Conservation (phyloP, 345 rosid genomes). For the Geranium brycei region DNA sequence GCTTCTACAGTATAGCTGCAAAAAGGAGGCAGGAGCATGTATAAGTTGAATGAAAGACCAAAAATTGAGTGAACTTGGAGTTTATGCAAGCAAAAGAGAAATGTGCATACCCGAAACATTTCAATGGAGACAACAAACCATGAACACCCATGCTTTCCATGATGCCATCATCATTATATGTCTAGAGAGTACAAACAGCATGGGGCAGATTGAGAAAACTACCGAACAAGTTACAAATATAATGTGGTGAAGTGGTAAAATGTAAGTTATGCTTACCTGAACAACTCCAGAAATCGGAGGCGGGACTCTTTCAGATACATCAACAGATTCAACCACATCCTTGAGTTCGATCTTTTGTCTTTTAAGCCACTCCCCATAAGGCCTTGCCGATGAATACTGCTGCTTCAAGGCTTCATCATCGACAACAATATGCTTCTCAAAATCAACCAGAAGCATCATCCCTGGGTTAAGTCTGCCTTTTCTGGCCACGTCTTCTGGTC, state of each 20-base stretch:
- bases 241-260: slow-evolving; percentile 1
- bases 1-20: slow-evolving; percentile 94
- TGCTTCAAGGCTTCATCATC: slow-evolving; percentile 94
- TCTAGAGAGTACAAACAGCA: slow-evolving; percentile 25
- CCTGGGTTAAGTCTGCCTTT: slow-evolving; percentile 99
- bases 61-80: neutral
- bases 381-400: slow-evolving; percentile 78
- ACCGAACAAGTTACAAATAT: neutral
- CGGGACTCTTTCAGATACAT: slow-evolving; percentile 39
- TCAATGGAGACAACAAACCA: slow-evolving; percentile 78
- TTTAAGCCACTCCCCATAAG: slow-evolving; percentile 86
- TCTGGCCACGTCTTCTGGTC: slow-evolving; percentile 83
- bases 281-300: slow-evolving; percentile 62
- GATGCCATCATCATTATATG: slow-evolving; percentile 56
- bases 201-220: slow-evolving; percentile 1
- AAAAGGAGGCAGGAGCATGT: slow-evolving; percentile 4
- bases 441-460: slow-evolving; percentile 99
- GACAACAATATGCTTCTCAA: slow-evolving; percentile 85
- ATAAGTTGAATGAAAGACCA: neutral
- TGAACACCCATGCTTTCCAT: slow-evolving; percentile 85
- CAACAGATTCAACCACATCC: slow-evolving; percentile 60
- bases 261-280: slow-evolving; percentile 28
- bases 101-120: slow-evolving; percentile 80
- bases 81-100: neutral
- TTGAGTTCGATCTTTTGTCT: slow-evolving; percentile 78